Evolutionary conservation across 164 flowering plant species (phyloP), one percentile per base, ranked within the genome.

Genomic region (Cinnamomum chago): DNA sequence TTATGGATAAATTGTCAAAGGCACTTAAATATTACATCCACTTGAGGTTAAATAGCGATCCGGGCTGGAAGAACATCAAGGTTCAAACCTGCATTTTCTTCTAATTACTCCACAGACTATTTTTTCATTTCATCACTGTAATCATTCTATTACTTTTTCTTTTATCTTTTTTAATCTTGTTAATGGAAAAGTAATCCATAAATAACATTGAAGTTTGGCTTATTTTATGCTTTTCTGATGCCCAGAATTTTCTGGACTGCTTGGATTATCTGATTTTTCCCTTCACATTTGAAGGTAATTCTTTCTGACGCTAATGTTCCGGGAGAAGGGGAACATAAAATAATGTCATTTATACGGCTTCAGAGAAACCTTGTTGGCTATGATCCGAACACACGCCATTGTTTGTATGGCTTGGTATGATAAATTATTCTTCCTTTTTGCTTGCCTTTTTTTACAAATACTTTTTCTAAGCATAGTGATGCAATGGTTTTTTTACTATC

Each of bases 261-360:
- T 52, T 13, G 58, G 17, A 52, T 52, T 52, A 17, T 52, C 58
- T 52, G 18, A 7, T 5, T 17, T 52, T 13, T 52, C 58, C 14
- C 14, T 52, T 52, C 18, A 52, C 14, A 52, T 52, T 55, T 55
- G 60, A 55, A 86, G 88, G 91, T 85, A 1, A 85, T 88, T 27
- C 75, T 87, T 0, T 88, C 89, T 5, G 89, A 87, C 77, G 81
- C 85, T 0, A 88, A 82, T 77, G 86, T 82, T 69, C 90, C 89
- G 20, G 92, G 91, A 1, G 90, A 88, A 62, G 92, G 92, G 18
- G 89, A 88, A 23, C 90, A 87, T 47, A 87, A 86, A 72, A 84
- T 86, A 5, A 86, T 89, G 84, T 80, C 83, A 0, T 86, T 78
- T 28, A 86, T 89, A 1, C 83, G 90, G 17, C 74, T 70, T 0